Conservation (phyloP, 495 filamentous ascomycete species). For the Penicillium goetzii region DNA sequence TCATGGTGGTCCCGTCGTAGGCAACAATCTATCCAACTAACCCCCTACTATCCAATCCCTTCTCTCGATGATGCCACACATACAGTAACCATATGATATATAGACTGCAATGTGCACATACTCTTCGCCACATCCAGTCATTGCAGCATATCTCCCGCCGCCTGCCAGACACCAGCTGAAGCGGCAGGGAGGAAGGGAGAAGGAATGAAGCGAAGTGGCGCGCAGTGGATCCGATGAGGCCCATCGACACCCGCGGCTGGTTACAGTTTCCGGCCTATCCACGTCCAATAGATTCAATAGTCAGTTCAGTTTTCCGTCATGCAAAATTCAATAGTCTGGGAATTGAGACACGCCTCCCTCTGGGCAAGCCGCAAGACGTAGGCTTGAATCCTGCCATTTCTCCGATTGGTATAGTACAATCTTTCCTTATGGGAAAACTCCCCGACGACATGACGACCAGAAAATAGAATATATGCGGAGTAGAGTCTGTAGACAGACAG, state of each 20-base stretch:
- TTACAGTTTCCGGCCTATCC: slow-evolving; percentile 16
- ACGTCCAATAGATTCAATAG: slow-evolving; percentile 22
- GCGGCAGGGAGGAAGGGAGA: slow-evolving; percentile 1
- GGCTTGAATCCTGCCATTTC: slow-evolving; percentile 1
- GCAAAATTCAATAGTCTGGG: neutral
- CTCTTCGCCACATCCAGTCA: slow-evolving; percentile 1
- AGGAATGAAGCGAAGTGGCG: slow-evolving; percentile 1
- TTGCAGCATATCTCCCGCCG: neutral
- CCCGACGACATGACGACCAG: neutral
- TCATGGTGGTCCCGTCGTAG: neutral
- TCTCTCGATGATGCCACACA: neutral
- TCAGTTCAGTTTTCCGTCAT: neutral
- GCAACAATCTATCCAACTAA: neutral
- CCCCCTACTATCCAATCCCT: neutral
- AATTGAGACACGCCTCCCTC: slow-evolving; percentile 8
- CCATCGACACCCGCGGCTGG: slow-evolving; percentile 16
- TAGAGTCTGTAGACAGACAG: neutral
- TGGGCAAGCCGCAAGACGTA: slow-evolving; percentile 8
- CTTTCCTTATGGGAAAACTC: neutral
- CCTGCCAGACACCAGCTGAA: slow-evolving; percentile 2
- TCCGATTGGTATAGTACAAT: slow-evolving; percentile 5
- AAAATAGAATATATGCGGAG: neutral
- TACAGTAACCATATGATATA: neutral
- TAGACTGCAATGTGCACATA: neutral
- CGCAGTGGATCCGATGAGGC: slow-evolving; percentile 15